These are phyloP conservation scores for Coemansia reversa DNA, from an alignment of 192 early-diverging fungal genomes.

Conservation along the genomic window DNA sequence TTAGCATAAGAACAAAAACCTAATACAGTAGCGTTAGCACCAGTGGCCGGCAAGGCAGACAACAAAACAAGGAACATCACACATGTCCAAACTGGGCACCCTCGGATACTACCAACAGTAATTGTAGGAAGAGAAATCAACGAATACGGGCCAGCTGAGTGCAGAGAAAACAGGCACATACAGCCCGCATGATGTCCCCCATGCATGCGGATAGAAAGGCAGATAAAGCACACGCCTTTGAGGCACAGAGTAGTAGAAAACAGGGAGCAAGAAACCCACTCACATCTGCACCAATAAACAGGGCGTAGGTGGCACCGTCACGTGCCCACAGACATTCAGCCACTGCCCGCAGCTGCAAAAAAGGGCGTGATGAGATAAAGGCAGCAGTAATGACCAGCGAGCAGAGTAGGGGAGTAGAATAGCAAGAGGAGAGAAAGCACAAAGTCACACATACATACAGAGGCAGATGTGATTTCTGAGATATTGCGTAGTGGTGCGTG, in stretches of 20 bases:
- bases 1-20: no score
- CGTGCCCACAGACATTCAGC: conserved; percentile 15
- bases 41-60: no score
- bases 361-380: no score
- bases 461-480: no score
- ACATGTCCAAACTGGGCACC: background rate
- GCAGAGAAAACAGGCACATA: conserved; percentile 8
- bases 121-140: conserved; percentile 4
- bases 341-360: conserved; percentile 4
- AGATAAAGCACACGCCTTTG: background rate
- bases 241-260: background rate
- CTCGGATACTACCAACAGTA: background rate
- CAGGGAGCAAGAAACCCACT: background rate
- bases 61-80: no score
- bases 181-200: conserved; percentile 15
- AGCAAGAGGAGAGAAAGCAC: background rate
- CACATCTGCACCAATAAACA: background rate
- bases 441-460: conserved; percentile 1
- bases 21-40: no score
- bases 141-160: background rate
- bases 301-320: conserved; percentile 1
- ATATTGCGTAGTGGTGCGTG: no score
- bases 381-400: no score
- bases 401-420: background rate
- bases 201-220: background rate